Base-by-base conservation (phyloP, 2,329 filamentous ascomycete species). In the Lachnellula cervina region DNA sequence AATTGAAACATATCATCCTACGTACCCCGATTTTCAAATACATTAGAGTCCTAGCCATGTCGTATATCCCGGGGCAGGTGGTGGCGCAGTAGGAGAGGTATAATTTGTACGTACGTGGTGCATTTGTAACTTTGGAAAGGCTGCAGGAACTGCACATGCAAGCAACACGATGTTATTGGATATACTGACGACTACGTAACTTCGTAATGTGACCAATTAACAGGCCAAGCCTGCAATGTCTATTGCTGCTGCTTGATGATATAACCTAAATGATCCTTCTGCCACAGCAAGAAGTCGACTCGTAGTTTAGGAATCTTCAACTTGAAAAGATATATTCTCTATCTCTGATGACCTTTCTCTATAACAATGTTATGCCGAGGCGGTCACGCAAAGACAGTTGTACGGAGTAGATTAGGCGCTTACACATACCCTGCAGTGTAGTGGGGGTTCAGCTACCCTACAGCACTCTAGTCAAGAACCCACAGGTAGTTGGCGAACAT, bases 181-280 rank as follows among this genome's bases (percentile, higher is more conserved):
- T 17, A 4, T 17, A 7, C 17, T 54, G 37, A 54, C 17, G 37
- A 38, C 23, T 50, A 13, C 51, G 13, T 35, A 51, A 32, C 44
- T 13, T 58, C 56, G 56, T 60, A 58, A 55, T 53, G 55, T 43
- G 53, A 28, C 58, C 58, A 58, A 60, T 60, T 44, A 43, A 40
- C 16, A 32, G 35, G 50, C 19, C 28, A 32, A 50, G 21, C 17
- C 32, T 48, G 46, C 6, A n/a, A 46, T 49, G 47, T 44, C 8
- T 13, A 47, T 32, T 52, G 46, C 47, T 49, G 52, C 51, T 49
- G 46, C 54, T 35, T 43, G 23, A 40, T 49, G 45, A 48, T 54
- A 40, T 40, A 59, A 59, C 51, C 48, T 42, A 58, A 57, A 56
- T 62, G 51, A 57, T 58, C 53, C 53, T 54, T 49, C 48, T 46